Conservation (phyloP, 2,329 filamentous ascomycete species). For the Malbranchea cinnamomea region DNA sequence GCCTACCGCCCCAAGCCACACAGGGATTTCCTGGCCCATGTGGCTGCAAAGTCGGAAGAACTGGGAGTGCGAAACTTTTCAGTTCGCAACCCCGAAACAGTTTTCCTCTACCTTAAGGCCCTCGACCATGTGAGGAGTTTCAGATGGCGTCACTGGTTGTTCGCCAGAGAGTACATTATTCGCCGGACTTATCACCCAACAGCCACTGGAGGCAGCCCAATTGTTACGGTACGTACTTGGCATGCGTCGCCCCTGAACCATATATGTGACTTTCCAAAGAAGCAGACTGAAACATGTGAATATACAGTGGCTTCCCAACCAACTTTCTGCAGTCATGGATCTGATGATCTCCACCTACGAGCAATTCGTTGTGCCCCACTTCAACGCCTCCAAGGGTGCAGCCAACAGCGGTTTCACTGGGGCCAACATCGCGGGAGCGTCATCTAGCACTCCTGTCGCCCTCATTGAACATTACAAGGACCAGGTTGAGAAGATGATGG, state of each 20-base stretch:
- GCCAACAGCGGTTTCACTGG: constrained; percentile 6
- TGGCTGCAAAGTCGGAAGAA: constrained; percentile 40
- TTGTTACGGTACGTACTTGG: constrained; percentile 27
- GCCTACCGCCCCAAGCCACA: constrained; percentile 82
- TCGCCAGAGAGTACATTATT: constrained; percentile 35
- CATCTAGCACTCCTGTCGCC: too few relatives aligned
- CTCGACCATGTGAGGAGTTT: constrained; percentile 35
- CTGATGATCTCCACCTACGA: constrained; percentile 32
- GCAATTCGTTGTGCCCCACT: constrained; percentile 19
- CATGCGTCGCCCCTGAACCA: neutral
- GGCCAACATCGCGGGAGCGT: constrained; percentile 9
- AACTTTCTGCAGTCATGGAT: constrained; percentile 34
- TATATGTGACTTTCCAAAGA: neutral
- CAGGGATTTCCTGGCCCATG: constrained; percentile 64
- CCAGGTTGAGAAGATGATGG: constrained; percentile 22
- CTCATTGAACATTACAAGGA: constrained; percentile 14
- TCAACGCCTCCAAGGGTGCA: constrained; percentile 13
- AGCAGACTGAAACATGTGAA: too few relatives aligned
- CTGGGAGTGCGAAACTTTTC: constrained; percentile 25
- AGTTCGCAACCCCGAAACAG: constrained; percentile 24
- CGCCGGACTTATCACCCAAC: constrained; percentile 31
- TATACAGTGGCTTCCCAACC: constrained; percentile 32
- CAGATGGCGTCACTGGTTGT: constrained; percentile 36
- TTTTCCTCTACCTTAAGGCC: constrained; percentile 29
- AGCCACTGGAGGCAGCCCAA: constrained; percentile 34